Evolutionary conservation across 257 asterid genomes (phyloP).

Genomic region (Petunia secreta): DNA sequence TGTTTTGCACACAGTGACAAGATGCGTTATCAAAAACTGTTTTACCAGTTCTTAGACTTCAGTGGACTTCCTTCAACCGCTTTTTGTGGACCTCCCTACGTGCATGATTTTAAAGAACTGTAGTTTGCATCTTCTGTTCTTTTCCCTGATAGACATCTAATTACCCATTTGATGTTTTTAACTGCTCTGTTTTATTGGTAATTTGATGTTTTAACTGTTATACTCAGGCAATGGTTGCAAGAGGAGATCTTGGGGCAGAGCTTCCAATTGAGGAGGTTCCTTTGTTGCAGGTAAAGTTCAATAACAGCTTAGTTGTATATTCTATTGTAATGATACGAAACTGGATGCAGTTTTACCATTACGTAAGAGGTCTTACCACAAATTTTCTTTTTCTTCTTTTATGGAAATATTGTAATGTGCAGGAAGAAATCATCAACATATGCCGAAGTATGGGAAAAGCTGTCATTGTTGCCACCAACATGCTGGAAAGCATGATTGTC

Average conservation of each 20-base stretch:
- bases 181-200: not conserved
- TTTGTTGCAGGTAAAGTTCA: slow-evolving; percentile 74
- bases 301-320: not conserved
- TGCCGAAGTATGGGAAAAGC: slow-evolving; percentile 99
- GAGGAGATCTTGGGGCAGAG: slow-evolving; percentile 99
- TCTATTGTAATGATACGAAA: not conserved
- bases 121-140: not conserved
- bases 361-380: slow-evolving; percentile 9
- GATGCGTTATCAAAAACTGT: not conserved
- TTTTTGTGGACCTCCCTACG: not conserved
- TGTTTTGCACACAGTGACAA: not conserved
- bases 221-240: slow-evolving; percentile 94
- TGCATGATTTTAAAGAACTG: slow-evolving; percentile 1
- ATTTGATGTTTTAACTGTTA: slow-evolving; percentile 10
- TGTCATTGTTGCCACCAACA: slow-evolving; percentile 96
- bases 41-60: slow-evolving; percentile 7
- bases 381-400: not conserved
- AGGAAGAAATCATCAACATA: slow-evolving; percentile 89
- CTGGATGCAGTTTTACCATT: not conserved
- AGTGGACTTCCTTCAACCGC: not conserved
- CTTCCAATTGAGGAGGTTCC: slow-evolving; percentile 98
- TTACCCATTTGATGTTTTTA: slow-evolving; percentile 25
- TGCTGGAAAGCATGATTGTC: slow-evolving; percentile 98
- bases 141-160: not conserved
- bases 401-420: slow-evolving; percentile 26